Evolutionary conservation across 805 yeast species (phyloP).

Genomic region (Cephaloascus fragrans): DNA sequence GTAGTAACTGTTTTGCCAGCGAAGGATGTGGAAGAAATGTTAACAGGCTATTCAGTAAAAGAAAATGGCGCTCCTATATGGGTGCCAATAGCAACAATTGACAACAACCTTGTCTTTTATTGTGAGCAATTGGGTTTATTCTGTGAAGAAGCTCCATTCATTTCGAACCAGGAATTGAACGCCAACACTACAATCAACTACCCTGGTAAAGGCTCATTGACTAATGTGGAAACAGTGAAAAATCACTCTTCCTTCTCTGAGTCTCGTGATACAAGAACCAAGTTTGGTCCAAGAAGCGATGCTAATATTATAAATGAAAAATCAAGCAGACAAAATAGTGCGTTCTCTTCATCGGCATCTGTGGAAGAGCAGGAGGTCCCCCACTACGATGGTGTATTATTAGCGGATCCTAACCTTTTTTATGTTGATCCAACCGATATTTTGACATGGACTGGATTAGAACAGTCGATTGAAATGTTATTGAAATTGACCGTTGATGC

Average conservation of each 20-base stretch:
- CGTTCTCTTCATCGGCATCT: not conserved
- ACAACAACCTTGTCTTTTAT: conserved; percentile 47
- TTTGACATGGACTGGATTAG: conserved; percentile 47
- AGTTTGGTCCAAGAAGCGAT: not conserved
- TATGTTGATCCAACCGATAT: conserved; percentile 54
- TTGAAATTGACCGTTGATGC: conserved; percentile 41
- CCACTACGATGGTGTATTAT: conserved; percentile 5
- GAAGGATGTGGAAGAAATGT: not conserved
- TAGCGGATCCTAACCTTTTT: conserved; percentile 30
- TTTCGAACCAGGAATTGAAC: conserved; percentile 25
- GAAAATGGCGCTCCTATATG: conserved; percentile 31
- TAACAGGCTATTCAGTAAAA: not conserved
- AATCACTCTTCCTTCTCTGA: not conserved
- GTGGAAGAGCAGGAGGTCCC: not conserved
- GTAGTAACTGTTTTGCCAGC: not conserved
- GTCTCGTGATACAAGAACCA: not conserved
- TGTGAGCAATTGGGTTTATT: conserved; percentile 51
- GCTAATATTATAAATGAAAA: not conserved
- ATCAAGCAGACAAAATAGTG: not conserved
- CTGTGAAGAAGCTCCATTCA: conserved; percentile 48
- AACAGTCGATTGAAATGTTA: conserved; percentile 35
- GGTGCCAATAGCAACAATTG: conserved; percentile 51
- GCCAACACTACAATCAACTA: conserved; percentile 18
- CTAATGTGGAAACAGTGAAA: conserved; percentile 12
- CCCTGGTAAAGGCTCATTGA: conserved; percentile 11